Conservation (phyloP, 2,329 filamentous ascomycete species). For the Chrysoporthe austroafricana region DNA sequence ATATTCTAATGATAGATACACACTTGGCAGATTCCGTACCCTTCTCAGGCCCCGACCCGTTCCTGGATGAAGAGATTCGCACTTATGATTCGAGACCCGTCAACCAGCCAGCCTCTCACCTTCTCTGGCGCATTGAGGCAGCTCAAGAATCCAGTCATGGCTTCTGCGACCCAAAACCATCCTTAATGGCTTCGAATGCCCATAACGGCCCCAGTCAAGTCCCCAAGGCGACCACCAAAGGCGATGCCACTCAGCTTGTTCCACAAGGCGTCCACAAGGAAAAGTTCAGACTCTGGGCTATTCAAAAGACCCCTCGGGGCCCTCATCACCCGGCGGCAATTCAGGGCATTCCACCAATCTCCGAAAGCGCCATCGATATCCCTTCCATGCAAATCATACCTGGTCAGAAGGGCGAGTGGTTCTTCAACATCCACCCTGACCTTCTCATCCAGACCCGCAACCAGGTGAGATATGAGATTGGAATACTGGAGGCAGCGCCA, state of each 20-base stretch:
- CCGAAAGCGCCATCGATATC: background rate
- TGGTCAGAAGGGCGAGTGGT: background rate
- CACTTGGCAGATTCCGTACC: too few relatives aligned
- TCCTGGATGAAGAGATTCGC: too few relatives aligned
- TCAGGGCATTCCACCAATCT: background rate
- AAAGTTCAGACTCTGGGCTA: background rate
- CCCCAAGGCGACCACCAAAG: too few relatives aligned
- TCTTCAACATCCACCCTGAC: background rate
- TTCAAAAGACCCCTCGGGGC: background rate
- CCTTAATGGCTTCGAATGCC: too few relatives aligned
- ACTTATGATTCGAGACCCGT: too few relatives aligned
- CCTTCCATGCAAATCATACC: background rate
- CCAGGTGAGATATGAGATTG: background rate
- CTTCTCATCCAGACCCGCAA: background rate
- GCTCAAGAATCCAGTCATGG: too few relatives aligned
- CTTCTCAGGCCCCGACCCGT: too few relatives aligned
- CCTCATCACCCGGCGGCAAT: background rate
- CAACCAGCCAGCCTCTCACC: too few relatives aligned
- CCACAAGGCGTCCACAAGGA: background rate
- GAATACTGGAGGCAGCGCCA: background rate
- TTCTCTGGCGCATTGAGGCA: too few relatives aligned
- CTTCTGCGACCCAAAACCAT: too few relatives aligned
- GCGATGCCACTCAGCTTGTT: too few relatives aligned
- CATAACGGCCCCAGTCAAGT: too few relatives aligned
- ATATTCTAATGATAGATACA: background rate